Percentiles rank a stretch among this genome's conserved stretches.
Conservation (phyloP, 2,329 filamentous ascomycete species). For the Arachnomyces sp. region DNA sequence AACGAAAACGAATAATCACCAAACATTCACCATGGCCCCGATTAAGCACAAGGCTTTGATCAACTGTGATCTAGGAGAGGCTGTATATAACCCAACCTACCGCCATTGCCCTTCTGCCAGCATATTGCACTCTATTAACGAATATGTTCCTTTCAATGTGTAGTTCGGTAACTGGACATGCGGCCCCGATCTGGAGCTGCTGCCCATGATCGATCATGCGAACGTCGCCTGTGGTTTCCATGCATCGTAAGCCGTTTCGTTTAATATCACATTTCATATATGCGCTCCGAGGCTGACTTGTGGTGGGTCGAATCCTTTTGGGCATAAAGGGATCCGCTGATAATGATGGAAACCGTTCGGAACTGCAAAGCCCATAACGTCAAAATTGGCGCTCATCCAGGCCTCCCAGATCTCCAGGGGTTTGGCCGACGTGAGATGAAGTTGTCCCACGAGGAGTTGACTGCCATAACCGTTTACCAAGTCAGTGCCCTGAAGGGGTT, state of each 20-base stretch:
- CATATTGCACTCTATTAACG: neutral
- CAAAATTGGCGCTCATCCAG: conserved; percentile 55
- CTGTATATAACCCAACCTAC: conserved; percentile 14
- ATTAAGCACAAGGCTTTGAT: conserved; percentile 46
- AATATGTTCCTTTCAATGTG: conserved; percentile 1
- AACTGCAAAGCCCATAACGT: conserved; percentile 52
- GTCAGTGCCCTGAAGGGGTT: conserved; percentile 56
- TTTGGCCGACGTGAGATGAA: conserved; percentile 59
- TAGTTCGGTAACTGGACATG: conserved; percentile 39
- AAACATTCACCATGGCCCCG: conserved; percentile 34
- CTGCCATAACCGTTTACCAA: conserved; percentile 54
- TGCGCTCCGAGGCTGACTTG: neutral
- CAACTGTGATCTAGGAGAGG: conserved; percentile 43
- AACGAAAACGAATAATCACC: neutral
- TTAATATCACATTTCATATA: neutral
- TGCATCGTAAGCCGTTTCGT: conserved; percentile 22
- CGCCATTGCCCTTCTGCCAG: neutral
- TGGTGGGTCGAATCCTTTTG: no score
- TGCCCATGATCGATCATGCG: conserved; percentile 55
- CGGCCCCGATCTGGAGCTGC: conserved; percentile 54
- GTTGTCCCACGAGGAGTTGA: conserved; percentile 49
- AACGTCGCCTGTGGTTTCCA: conserved; percentile 58
- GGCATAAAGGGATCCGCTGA: conserved; percentile 48
- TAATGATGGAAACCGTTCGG: conserved; percentile 55
- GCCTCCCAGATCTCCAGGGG: conserved; percentile 57